These are phyloP conservation scores for Suillus decipiens DNA, from an alignment of 768 basidiomycete species.

Conservation along the genomic window DNA sequence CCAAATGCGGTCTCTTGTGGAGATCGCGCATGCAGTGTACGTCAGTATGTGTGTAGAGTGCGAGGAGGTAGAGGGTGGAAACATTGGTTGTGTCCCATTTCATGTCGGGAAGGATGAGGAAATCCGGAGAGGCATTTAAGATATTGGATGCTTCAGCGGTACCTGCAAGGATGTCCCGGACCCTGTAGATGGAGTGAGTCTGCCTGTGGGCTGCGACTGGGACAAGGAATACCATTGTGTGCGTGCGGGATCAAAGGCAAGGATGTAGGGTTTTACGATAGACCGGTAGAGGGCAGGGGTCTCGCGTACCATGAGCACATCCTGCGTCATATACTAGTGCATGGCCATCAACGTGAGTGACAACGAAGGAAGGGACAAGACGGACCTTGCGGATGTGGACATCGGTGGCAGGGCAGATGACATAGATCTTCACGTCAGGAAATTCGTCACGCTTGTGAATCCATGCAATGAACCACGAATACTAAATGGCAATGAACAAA, in stretches of 20 bases:
- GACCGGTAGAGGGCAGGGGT: constrained; percentile 74
- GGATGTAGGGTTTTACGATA: constrained; percentile 80
- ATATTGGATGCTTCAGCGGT: constrained; percentile 74
- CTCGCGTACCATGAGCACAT: constrained; percentile 72
- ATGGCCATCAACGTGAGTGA: neutral
- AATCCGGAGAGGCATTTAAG: constrained; percentile 62
- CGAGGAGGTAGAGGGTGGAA: constrained; percentile 82
- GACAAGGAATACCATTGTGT: constrained; percentile 67
- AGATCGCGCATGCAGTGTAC: constrained; percentile 82
- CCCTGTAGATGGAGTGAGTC: constrained; percentile 49
- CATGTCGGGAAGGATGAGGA: constrained; percentile 90
- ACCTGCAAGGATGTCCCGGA: constrained; percentile 80
- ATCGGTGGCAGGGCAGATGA: constrained; percentile 88
- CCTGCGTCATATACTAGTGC: constrained; percentile 74
- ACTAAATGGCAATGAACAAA: constrained; percentile 45
- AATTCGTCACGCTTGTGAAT: constrained; percentile 37
- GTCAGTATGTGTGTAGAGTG: constrained; percentile 60
- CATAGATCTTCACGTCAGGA: constrained; percentile 79
- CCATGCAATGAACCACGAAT: constrained; percentile 81
- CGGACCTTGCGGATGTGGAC: constrained; percentile 82
- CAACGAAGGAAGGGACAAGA: neutral
- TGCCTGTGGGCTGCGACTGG: neutral
- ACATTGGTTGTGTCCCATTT: constrained; percentile 89
- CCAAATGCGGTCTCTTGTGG: constrained; percentile 51
- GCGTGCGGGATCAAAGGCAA: constrained; percentile 70